phyloP scores from a whole-genome alignment of 78 protist species.

The Dictyostelium firmibasis region DNA sequence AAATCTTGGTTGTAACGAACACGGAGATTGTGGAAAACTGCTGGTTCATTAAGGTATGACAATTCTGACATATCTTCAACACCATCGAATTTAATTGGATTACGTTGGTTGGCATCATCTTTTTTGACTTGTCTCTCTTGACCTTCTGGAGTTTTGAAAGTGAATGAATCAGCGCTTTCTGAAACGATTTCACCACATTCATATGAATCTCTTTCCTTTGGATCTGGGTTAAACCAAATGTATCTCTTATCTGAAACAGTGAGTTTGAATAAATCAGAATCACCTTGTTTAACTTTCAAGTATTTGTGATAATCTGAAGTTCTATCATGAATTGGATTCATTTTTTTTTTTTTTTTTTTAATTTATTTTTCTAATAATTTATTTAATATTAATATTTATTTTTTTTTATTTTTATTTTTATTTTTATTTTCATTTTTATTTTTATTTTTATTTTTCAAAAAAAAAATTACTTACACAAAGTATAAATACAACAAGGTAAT shows the following conservation, averaged over 20 bases:
- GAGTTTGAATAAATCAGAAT: conserved; percentile 35
- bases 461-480: neutral
- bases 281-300: conserved; percentile 49
- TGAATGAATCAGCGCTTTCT: conserved; percentile 54
- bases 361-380: neutral
- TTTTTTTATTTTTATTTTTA: neutral
- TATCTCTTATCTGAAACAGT: conserved; percentile 77
- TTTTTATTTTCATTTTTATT: neutral
- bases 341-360: conserved; percentile 27
- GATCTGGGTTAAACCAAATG: conserved; percentile 77
- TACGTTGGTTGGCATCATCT: conserved; percentile 80
- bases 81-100: conserved; percentile 92
- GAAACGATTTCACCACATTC: conserved; percentile 68
- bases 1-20: conserved; percentile 86
- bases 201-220: conserved; percentile 65
- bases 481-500: neutral
- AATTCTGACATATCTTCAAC: conserved; percentile 94
- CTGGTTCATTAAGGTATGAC: conserved; percentile 91
- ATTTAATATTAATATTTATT: neutral
- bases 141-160: conserved; percentile 58
- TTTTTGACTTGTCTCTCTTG: conserved; percentile 61
- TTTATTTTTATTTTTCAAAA: neutral
- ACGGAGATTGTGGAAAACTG: conserved; percentile 92
- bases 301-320: conserved; percentile 59
- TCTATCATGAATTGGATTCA: conserved; percentile 80